Evolutionary conservation across 2,329 filamentous ascomycete genomes (phyloP), one percentile per base, ranked within the genome.

Genomic region (Emericellopsis atlantica): DNA sequence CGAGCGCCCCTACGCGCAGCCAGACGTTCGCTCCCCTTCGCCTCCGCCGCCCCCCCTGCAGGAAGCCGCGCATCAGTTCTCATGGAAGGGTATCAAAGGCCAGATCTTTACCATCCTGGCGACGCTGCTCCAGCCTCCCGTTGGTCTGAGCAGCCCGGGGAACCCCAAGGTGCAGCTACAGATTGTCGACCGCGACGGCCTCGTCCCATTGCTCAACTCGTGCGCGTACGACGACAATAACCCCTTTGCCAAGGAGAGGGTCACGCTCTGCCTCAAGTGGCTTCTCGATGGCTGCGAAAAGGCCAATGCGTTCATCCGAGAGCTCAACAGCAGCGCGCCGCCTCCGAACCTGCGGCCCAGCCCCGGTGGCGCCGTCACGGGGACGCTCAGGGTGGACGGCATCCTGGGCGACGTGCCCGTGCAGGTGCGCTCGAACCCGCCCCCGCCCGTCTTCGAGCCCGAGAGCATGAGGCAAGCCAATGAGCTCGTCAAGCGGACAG

Each of bases 201-300:
- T 96, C 35, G 84, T 94, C 49, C 81, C 85, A 0, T 72, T 96
- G 16, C 74, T 95, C 14, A 88, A 88, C 53, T 95, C 88, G 60
- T 95, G 88, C 51, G 76, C 80, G 26, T 92, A 92, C 55, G 90
- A 96, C 55, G 87, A 90, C 50, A 79, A 94, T 61, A 95, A 95
- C 54, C 87, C 88, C 1, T 95, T 90, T 55, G 89, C 94, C 47
- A 86, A 90, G 52, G 90, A 96, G 59, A 84, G 89, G 48, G 85
- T 87, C 3, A 86, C 89, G 39, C 80, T 94, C 56, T 89, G 84
- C 49, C 70, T 93, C n/a, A 89, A 90, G 55, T 93, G 79, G 73
- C 67, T 84, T 6, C 74, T 85, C 62, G 81, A 85, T 49, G 82
- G 81, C 11, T 86, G 80, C 45, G 74, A 80, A 26, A 80, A 80